Evolutionary conservation across 768 basidiomycete genomes (phyloP).

Genomic region (Pleurotus ostreatus): DNA sequence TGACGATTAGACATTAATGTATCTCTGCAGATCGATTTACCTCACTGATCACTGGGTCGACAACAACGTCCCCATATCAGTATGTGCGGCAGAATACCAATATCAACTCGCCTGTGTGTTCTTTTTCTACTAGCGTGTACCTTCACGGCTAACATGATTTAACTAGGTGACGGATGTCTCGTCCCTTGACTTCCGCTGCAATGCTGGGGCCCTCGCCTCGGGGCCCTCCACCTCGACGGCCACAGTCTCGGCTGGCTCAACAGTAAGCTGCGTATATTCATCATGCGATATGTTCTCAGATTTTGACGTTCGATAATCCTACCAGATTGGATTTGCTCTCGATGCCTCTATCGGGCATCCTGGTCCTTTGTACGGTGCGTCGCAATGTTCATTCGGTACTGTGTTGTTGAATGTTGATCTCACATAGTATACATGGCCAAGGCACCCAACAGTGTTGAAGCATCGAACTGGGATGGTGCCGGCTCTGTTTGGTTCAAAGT

Average conservation of each 20-base stretch:
- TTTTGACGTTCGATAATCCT: slow-evolving; percentile 13
- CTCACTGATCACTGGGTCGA: slow-evolving; percentile 35
- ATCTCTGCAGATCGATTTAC: slow-evolving; percentile 39
- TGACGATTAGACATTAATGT: slow-evolving; percentile 1
- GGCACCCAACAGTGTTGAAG: slow-evolving; percentile 31
- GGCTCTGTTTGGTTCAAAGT: slow-evolving; percentile 47
- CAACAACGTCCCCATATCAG: slow-evolving; percentile 32
- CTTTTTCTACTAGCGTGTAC: not conserved
- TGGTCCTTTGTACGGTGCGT: slow-evolving; percentile 28
- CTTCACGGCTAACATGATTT: not conserved
- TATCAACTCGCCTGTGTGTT: slow-evolving; percentile 31
- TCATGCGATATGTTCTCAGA: not conserved
- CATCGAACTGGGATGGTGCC: slow-evolving; percentile 34
- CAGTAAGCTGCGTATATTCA: not conserved
- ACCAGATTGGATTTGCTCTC: slow-evolving; percentile 35
- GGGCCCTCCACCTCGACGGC: slow-evolving; percentile 30
- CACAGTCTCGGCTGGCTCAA: slow-evolving; percentile 41
- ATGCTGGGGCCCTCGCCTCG: slow-evolving; percentile 26
- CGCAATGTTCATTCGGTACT: not conserved
- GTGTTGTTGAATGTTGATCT: slow-evolving; percentile 13
- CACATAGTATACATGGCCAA: slow-evolving; percentile 30
- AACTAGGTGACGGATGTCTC: slow-evolving; percentile 42
- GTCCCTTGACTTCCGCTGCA: slow-evolving; percentile 43
- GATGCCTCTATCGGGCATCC: slow-evolving; percentile 43
- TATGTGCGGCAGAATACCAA: slow-evolving; percentile 42